Evolutionary conservation across 139 green algal genomes (phyloP).

Genomic region (Pseudopediastrum boryanum): DNA sequence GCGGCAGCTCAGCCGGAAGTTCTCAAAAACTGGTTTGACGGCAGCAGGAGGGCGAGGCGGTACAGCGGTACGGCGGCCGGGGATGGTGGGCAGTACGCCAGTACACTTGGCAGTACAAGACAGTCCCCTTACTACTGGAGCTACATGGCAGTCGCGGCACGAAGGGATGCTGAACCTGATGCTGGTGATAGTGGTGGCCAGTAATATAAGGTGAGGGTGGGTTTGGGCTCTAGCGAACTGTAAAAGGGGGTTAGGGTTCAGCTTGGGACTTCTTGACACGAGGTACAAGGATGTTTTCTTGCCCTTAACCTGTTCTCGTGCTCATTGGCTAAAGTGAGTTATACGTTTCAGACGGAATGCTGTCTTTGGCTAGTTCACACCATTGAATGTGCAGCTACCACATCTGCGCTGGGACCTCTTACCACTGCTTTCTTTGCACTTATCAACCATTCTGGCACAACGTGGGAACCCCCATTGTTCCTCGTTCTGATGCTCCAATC

Average conservation of each 20-base stretch:
- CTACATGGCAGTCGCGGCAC: not conserved
- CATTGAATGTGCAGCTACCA: no score
- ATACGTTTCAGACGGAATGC: not conserved
- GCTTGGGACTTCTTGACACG: no score
- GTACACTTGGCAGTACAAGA: conserved; percentile 24
- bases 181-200: conserved; percentile 22
- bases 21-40: not conserved
- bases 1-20: not conserved
- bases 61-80: not conserved
- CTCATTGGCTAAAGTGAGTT: not conserved
- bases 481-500: no score
- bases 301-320: no score
- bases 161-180: conserved; percentile 32
- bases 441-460: no score
- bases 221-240: not conserved
- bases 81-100: conserved; percentile 8
- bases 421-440: no score
- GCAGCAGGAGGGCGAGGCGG: not conserved
- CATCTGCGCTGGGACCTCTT: no score
- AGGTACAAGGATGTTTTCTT: no score
- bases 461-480: no score
- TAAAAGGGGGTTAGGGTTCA: no score
- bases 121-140: conserved; percentile 9
- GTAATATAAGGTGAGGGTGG: conserved; percentile 29
- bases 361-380: no score